phyloP scores from a whole-genome alignment of 257 asterid species.

The Solanum chiquidenum region DNA sequence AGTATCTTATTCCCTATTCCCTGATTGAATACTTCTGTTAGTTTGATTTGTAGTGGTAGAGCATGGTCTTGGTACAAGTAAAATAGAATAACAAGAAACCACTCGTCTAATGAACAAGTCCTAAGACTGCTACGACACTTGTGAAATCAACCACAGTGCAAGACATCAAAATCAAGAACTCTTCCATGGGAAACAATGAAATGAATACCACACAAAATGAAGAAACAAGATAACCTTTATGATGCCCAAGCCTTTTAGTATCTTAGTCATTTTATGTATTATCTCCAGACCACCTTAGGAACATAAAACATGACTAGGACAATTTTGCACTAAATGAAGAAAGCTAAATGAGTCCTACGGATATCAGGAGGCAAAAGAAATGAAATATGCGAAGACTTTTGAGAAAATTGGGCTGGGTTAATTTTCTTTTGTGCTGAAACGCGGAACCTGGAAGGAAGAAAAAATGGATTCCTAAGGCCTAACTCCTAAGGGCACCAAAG shows the following conservation, averaged over 20 bases:
- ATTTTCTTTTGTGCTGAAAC: neutral
- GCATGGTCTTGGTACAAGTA: neutral
- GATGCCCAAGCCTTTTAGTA: neutral
- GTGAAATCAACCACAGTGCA: neutral
- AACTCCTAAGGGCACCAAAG: neutral
- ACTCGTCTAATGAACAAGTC: neutral
- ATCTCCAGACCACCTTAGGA: neutral
- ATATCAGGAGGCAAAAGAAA: neutral
- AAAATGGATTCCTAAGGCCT: neutral
- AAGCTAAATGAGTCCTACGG: neutral
- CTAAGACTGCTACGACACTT: neutral
- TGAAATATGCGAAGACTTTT: neutral
- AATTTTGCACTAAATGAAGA: neutral
- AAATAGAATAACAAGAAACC: neutral
- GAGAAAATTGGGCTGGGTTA: neutral
- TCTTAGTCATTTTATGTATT: neutral
- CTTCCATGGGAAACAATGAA: neutral
- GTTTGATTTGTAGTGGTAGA: neutral
- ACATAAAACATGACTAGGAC: neutral
- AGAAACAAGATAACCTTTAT: neutral
- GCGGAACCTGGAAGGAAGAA: neutral
- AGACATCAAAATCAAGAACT: neutral
- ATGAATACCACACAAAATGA: neutral
- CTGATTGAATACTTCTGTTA: neutral
- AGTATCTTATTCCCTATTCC: neutral